Evolutionary conservation across 2,329 filamentous ascomycete species (phyloP).

Genomic region (Cladophialophora exuberans): DNA sequence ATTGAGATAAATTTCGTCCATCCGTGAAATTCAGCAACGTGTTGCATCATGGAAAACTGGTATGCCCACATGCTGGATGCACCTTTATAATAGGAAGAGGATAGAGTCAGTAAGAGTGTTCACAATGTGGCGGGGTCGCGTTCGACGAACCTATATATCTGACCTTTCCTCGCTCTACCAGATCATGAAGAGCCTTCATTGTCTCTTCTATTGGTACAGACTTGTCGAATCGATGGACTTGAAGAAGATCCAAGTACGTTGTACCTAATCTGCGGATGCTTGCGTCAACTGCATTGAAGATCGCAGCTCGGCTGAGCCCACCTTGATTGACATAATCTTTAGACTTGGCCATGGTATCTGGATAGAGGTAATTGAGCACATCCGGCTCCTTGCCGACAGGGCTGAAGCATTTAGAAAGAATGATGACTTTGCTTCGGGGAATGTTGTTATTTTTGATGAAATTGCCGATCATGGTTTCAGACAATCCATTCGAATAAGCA

Average conservation of each 20-base stretch:
- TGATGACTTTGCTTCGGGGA: slow-evolving; percentile 58
- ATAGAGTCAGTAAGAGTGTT: too few species aligned
- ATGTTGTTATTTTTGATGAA: slow-evolving; percentile 62
- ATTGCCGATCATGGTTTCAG: slow-evolving; percentile 57
- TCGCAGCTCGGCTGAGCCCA: slow-evolving; percentile 58
- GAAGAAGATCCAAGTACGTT: slow-evolving; percentile 52
- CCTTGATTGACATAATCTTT: slow-evolving; percentile 8
- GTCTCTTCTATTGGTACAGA: slow-evolving; percentile 54
- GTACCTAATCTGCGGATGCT: slow-evolving; percentile 46
- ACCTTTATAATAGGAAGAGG: too few species aligned
- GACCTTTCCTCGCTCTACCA: background rate
- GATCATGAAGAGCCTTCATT: slow-evolving; percentile 40
- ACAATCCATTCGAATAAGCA: slow-evolving; percentile 60
- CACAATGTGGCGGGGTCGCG: too few species aligned
- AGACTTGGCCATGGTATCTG: slow-evolving; percentile 39
- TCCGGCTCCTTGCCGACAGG: slow-evolving; percentile 33
- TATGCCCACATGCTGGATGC: slow-evolving; percentile 39
- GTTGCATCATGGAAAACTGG: slow-evolving; percentile 50
- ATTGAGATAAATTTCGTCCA: slow-evolving; percentile 57
- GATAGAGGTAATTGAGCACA: slow-evolving; percentile 38
- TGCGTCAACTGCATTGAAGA: slow-evolving; percentile 63
- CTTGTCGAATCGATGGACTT: slow-evolving; percentile 53
- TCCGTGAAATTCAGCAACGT: slow-evolving; percentile 49
- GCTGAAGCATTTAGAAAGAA: slow-evolving; percentile 54
- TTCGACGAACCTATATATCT: too few species aligned